Conservation (phyloP, 768 basidiomycete species). For the Lactifluus rugatus region DNA sequence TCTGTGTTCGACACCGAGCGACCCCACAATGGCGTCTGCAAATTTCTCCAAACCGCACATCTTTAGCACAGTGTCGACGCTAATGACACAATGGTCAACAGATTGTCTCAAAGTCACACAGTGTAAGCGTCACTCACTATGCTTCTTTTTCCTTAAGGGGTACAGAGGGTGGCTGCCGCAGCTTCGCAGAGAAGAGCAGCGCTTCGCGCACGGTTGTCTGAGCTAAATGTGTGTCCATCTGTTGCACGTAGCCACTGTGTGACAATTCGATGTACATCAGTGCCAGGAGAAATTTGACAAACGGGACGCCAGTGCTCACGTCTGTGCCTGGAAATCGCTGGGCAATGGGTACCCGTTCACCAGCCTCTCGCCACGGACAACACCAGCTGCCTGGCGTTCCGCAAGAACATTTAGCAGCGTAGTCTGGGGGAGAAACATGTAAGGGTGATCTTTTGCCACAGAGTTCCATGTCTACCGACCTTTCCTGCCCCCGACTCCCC, state of each 20-base stretch:
- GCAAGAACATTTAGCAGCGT: slow-evolving; percentile 43
- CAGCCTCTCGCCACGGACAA: slow-evolving; percentile 34
- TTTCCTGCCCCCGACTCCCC: slow-evolving; percentile 48
- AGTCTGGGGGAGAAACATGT: slow-evolving; percentile 26
- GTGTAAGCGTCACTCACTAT: slow-evolving; percentile 41
- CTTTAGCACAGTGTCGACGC: slow-evolving; percentile 45
- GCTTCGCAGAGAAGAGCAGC: slow-evolving; percentile 64
- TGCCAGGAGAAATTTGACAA: slow-evolving; percentile 31
- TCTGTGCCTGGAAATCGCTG: slow-evolving; percentile 46
- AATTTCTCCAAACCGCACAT: slow-evolving; percentile 57
- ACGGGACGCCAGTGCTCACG: slow-evolving; percentile 27
- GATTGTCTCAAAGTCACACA: neutral
- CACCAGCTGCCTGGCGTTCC: slow-evolving; percentile 30
- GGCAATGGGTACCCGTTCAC: slow-evolving; percentile 38
- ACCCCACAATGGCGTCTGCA: slow-evolving; percentile 60
- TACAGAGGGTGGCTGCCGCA: slow-evolving; percentile 64
- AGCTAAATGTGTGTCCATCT: slow-evolving; percentile 71
- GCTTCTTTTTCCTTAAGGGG: slow-evolving; percentile 63
- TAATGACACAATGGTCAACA: slow-evolving; percentile 14
- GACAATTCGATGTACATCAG: neutral
- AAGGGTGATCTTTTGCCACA: neutral
- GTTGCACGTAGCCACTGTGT: slow-evolving; percentile 72
- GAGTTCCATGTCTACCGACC: slow-evolving; percentile 19
- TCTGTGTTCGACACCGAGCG: slow-evolving; percentile 57
- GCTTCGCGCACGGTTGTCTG: slow-evolving; percentile 75